Conservation (phyloP, 2,329 filamentous ascomycete genomes). For the Cucurbitaria berberidis region DNA sequence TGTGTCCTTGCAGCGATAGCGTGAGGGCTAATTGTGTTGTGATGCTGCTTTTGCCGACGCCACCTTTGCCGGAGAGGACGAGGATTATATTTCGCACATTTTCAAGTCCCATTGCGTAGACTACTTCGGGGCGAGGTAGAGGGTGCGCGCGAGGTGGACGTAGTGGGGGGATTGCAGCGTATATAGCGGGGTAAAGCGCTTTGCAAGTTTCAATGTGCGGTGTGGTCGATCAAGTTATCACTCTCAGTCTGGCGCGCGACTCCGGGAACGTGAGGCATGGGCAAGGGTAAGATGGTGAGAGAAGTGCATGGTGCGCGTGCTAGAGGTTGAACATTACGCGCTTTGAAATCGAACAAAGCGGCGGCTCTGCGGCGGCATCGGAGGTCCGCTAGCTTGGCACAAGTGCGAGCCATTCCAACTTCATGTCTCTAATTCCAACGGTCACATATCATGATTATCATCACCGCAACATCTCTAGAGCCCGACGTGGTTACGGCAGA, state of each 20-base stretch:
- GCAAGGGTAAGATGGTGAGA: background rate
- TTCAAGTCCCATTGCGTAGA: constrained; percentile 64
- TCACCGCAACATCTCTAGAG: too few species aligned
- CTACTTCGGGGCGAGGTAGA: background rate
- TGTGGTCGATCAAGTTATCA: too few species aligned
- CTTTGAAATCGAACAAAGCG: constrained; percentile 42
- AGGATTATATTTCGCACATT: constrained; percentile 80
- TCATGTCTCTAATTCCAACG: too few species aligned
- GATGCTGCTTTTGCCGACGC: constrained; percentile 97
- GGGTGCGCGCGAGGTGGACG: background rate
- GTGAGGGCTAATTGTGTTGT: constrained; percentile 94
- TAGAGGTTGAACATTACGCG: constrained; percentile 30
- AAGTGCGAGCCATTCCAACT: constrained; percentile 13
- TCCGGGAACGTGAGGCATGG: background rate
- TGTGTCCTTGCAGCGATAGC: constrained; percentile 81
- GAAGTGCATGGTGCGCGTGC: constrained; percentile 19
- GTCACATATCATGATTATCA: too few species aligned
- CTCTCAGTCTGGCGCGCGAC: constrained; percentile 33
- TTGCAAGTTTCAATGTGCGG: too few species aligned
- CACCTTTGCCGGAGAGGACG: constrained; percentile 94
- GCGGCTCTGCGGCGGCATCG: constrained; percentile 35
- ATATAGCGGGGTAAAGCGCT: too few species aligned
- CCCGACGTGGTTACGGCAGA: background rate
- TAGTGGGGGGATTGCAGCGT: too few species aligned
- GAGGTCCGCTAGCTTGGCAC: constrained; percentile 22